A percentile compares a stretch with the other conserved stretches of the same genome.
phyloP scores from a whole-genome alignment of 2,329 filamentous ascomycete genomes.

The Sporothrix mexicana region DNA sequence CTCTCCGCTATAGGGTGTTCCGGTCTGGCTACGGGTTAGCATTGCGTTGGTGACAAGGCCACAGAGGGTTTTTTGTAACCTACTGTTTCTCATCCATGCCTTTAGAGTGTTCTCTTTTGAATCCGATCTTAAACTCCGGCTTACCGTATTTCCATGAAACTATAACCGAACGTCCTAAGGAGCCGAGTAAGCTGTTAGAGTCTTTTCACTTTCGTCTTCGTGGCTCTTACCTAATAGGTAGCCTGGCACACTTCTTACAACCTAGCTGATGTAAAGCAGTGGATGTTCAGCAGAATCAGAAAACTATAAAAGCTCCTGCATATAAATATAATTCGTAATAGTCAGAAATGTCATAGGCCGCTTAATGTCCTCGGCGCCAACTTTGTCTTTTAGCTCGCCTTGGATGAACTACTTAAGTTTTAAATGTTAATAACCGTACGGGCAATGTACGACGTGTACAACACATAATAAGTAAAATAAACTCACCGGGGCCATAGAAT shows the following conservation, averaged over 20 bases:
- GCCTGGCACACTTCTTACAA: slow-evolving; percentile 31
- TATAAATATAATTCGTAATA: slow-evolving; percentile 32
- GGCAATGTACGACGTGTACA: not conserved
- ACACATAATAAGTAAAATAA: slow-evolving; percentile 25
- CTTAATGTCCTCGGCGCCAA: slow-evolving; percentile 27
- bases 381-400: slow-evolving; percentile 31
- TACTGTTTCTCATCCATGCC: slow-evolving; percentile 32
- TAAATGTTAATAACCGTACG: slow-evolving; percentile 17
- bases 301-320: slow-evolving; percentile 33
- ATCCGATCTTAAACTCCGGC: slow-evolving; percentile 31
- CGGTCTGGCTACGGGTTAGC: slow-evolving; percentile 26
- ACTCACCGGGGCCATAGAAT: slow-evolving; percentile 30
- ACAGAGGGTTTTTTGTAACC: slow-evolving; percentile 11
- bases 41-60: slow-evolving; percentile 11
- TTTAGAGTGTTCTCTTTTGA: slow-evolving; percentile 32
- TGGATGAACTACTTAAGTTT: slow-evolving; percentile 32
- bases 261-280: slow-evolving; percentile 31
- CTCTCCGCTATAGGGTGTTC: not conserved
- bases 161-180: slow-evolving; percentile 30
- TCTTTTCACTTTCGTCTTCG: slow-evolving; percentile 18
- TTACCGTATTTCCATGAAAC: slow-evolving; percentile 31
- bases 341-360: slow-evolving; percentile 30
- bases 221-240: slow-evolving; percentile 31
- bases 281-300: slow-evolving; percentile 31
- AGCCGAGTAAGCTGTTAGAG: not conserved